A percentile compares a stretch with the other conserved stretches of the same genome.
phyloP scores from a whole-genome alignment of 257 asterid species.

The Petrea volubilis region DNA sequence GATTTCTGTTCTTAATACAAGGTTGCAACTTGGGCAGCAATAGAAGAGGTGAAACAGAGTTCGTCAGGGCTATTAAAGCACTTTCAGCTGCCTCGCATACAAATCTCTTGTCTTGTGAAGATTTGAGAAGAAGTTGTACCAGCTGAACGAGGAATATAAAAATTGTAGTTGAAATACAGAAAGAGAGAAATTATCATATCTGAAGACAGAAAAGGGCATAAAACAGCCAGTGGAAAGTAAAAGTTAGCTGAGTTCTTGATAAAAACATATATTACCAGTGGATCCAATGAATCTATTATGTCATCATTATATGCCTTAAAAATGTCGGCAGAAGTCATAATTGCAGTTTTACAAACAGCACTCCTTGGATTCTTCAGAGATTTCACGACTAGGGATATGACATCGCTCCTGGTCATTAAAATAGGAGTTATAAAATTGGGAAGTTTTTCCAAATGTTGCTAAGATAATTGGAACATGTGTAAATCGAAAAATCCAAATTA shows the following conservation, averaged over 20 bases:
- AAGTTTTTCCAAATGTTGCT: slow-evolving; percentile 18
- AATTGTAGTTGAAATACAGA: slow-evolving; percentile 10
- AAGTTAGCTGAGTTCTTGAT: background rate
- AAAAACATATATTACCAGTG: slow-evolving; percentile 52
- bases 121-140: slow-evolving; percentile 81
- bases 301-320: slow-evolving; percentile 73
- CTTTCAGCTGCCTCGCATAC: slow-evolving; percentile 93
- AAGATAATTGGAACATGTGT: slow-evolving; percentile 10
- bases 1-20: slow-evolving; percentile 75
- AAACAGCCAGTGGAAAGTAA: slow-evolving; percentile 13
- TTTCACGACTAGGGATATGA: slow-evolving; percentile 68
- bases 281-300: slow-evolving; percentile 70
- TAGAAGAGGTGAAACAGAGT: slow-evolving; percentile 71
- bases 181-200: background rate
- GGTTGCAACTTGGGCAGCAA: slow-evolving; percentile 82
- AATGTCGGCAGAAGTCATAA: slow-evolving; percentile 82
- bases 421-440: slow-evolving; percentile 12
- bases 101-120: slow-evolving; percentile 95
- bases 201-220: background rate
- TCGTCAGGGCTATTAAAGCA: slow-evolving; percentile 73
- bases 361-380: slow-evolving; percentile 90
- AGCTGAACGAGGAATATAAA: slow-evolving; percentile 45
- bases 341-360: slow-evolving; percentile 93
- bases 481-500: slow-evolving; percentile 12
- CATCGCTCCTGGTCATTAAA: slow-evolving; percentile 51